Percentiles rank a stretch among this genome's conserved stretches.
Conservation (phyloP, 495 filamentous ascomycete genomes). For the Cercophora samala region DNA sequence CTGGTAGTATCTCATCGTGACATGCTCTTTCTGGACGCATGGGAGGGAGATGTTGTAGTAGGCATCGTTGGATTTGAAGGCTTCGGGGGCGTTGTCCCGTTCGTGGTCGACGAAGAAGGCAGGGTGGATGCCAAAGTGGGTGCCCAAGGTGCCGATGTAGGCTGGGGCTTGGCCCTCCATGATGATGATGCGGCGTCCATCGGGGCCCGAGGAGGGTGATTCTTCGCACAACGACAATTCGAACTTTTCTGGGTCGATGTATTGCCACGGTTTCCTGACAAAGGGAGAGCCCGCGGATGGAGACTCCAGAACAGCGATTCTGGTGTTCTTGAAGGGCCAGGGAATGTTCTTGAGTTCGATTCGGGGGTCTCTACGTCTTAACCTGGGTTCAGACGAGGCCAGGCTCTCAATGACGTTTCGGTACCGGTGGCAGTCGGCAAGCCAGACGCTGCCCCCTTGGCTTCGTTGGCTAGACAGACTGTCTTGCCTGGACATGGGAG, state of each 20-base stretch:
- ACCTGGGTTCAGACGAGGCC: neutral
- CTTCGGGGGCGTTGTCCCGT: conserved; percentile 1
- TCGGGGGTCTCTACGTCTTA: neutral
- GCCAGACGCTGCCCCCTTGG: neutral
- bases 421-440: neutral
- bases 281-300: neutral
- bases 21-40: neutral
- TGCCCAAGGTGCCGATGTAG: neutral
- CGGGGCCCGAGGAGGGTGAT: neutral
- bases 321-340: neutral
- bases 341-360: neutral
- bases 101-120: conserved; percentile 6
- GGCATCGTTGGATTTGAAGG: neutral
- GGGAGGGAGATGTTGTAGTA: neutral
- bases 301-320: neutral
- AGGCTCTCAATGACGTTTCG: neutral
- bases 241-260: neutral
- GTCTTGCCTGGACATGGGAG: neutral
- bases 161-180: conserved; percentile 5
- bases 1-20: conserved; percentile 7
- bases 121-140: neutral
- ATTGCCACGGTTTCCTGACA: neutral
- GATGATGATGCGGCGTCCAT: conserved; percentile 2
- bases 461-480: neutral
- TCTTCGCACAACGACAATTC: neutral